Conservation (phyloP, 176 grass and related monocot species). For the Aechmea fasciata region DNA sequence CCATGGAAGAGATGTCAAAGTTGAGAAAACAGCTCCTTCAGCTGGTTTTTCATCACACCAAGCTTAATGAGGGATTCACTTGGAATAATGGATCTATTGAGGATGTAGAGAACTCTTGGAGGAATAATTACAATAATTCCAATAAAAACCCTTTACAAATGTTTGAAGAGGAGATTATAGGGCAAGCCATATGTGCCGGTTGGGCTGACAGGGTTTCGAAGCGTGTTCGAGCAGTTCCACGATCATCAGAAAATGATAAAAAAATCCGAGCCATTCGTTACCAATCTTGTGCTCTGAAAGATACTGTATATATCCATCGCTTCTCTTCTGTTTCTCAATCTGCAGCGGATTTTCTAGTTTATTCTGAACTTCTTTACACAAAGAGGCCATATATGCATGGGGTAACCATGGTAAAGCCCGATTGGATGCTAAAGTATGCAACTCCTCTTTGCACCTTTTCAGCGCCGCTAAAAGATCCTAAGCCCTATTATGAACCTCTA, state of each 20-base stretch:
- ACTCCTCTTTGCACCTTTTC: slow-evolving; percentile 89
- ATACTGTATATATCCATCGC: slow-evolving; percentile 63
- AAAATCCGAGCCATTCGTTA: slow-evolving; percentile 52
- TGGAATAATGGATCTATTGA: slow-evolving; percentile 55
- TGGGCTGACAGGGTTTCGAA: slow-evolving; percentile 94
- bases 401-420: slow-evolving; percentile 65
- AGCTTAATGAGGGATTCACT: slow-evolving; percentile 57
- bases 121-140: slow-evolving; percentile 23
- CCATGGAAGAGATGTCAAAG: slow-evolving; percentile 97
- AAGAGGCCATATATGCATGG: slow-evolving; percentile 93
- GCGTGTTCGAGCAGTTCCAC: slow-evolving; percentile 31
- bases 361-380: slow-evolving; percentile 81
- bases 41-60: slow-evolving; percentile 74
- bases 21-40: slow-evolving; percentile 84
- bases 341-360: slow-evolving; percentile 81
- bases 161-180: slow-evolving; percentile 69
- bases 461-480: slow-evolving; percentile 60
- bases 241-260: slow-evolving; percentile 40
- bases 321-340: slow-evolving; percentile 68
- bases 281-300: slow-evolving; percentile 59
- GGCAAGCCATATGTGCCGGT: slow-evolving; percentile 77
- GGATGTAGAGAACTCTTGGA: slow-evolving; percentile 75
- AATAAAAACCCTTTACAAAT: slow-evolving; percentile 48
- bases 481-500: slow-evolving; percentile 66
- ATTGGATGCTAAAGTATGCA: slow-evolving; percentile 89